These are phyloP conservation scores for Xylariaceae sp. DNA, from an alignment of 2,329 filamentous ascomycete genomes.

Conservation along the genomic window DNA sequence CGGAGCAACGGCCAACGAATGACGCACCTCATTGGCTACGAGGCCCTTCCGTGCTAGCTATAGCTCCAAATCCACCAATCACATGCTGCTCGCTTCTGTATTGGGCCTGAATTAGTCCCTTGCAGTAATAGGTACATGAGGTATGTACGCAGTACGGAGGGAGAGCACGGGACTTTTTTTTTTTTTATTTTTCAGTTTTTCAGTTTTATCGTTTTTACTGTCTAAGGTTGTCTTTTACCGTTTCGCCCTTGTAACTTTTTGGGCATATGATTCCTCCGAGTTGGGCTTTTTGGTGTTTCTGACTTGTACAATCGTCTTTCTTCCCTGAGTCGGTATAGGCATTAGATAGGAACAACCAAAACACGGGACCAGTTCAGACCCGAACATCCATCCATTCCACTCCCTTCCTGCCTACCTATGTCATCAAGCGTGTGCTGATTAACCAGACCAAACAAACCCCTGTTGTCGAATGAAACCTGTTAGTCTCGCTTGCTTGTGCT, in stretches of 20 bases:
- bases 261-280: neutral
- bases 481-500: constrained; percentile 13
- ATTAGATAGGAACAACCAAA: too few species aligned
- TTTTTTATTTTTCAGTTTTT: neutral
- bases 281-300: neutral
- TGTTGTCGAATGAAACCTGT: neutral
- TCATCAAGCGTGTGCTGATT: neutral
- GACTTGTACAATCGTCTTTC: too few species aligned
- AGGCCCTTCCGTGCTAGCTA: neutral
- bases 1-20: neutral
- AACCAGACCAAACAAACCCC: neutral
- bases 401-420: neutral
- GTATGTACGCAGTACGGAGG: neutral
- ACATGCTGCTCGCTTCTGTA: constrained; percentile 19
- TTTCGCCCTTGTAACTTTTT: neutral
- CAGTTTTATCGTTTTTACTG: neutral
- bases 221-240: neutral
- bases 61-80: constrained; percentile 8
- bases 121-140: constrained; percentile 13
- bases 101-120: constrained; percentile 22
- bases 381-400: too few species aligned
- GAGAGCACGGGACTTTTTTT: constrained; percentile 18
- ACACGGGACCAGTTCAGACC: too few species aligned
- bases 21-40: constrained; percentile 7
- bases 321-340: too few species aligned